These are phyloP conservation scores for Gastrodia elata DNA, from an alignment of 106 monocot genomes.

Conservation along the genomic window DNA sequence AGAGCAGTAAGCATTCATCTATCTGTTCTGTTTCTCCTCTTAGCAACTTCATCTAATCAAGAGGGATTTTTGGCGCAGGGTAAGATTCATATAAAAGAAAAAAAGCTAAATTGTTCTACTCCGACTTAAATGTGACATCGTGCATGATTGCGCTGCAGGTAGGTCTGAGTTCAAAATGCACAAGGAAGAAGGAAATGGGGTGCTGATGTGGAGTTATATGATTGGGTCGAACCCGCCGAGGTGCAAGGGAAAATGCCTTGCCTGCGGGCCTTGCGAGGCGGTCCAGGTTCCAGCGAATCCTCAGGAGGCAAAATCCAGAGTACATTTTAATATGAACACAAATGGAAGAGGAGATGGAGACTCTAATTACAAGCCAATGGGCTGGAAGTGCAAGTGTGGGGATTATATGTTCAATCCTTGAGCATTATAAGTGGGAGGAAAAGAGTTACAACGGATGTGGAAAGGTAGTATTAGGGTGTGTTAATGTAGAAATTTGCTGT, in stretches of 20 bases:
- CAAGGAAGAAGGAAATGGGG: background rate
- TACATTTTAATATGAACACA: background rate
- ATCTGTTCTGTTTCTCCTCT: background rate
- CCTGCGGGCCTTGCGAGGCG: background rate
- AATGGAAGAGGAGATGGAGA: constrained; percentile 11
- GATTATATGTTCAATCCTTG: constrained; percentile 14
- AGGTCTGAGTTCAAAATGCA: background rate
- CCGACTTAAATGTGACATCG: too few relatives aligned
- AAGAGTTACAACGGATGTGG: background rate
- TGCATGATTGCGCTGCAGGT: constrained; percentile 2
- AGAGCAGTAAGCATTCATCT: background rate
- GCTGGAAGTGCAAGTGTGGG: constrained; percentile 21
- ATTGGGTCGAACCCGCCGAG: constrained; percentile 1
- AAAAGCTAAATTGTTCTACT: too few relatives aligned
- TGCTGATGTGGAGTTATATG: background rate
- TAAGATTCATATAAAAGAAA: background rate
- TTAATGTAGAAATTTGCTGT: too few relatives aligned
- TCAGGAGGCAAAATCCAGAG: background rate
- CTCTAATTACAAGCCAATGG: constrained; percentile 22
- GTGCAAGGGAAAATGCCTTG: background rate
- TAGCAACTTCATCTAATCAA: background rate
- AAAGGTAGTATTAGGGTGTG: too few relatives aligned
- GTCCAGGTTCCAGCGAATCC: constrained; percentile 3
- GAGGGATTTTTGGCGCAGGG: background rate
- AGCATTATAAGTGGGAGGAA: background rate